Evolutionary conservation across 345 rosid species (phyloP).

Genomic region (Aegle marmelos): DNA sequence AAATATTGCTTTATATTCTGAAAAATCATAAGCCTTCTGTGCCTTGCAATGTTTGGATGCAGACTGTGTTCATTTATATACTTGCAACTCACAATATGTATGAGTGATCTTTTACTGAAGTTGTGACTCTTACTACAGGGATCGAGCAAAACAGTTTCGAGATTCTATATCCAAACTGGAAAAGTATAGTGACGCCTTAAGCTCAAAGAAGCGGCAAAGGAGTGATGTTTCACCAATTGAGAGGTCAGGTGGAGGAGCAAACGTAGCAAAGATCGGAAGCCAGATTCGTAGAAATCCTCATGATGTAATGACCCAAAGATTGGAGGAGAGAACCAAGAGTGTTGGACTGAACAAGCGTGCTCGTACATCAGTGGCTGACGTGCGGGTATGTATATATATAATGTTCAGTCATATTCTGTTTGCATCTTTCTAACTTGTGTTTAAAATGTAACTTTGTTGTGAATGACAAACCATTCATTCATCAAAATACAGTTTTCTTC

Average conservation of each 20-base stretch:
- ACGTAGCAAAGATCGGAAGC: slow-evolving; percentile 52
- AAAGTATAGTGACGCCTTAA: slow-evolving; percentile 59
- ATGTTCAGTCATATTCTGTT: slow-evolving; percentile 13
- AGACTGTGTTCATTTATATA: neutral
- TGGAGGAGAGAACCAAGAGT: slow-evolving; percentile 71
- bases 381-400: slow-evolving; percentile 65
- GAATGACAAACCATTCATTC: neutral
- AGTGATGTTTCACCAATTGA: slow-evolving; percentile 55
- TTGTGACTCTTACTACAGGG: slow-evolving; percentile 45
- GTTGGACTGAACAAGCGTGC: slow-evolving; percentile 75
- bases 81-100: neutral
- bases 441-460: neutral
- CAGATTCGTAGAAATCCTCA: slow-evolving; percentile 63
- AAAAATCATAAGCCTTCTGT: neutral
- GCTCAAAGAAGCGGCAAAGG: slow-evolving; percentile 74
- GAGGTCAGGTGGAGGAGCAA: slow-evolving; percentile 53
- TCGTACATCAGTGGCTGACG: slow-evolving; percentile 60
- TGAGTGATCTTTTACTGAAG: slow-evolving; percentile 18
- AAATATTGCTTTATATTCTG: neutral
- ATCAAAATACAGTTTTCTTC: neutral
- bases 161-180: slow-evolving; percentile 72
- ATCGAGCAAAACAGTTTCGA: slow-evolving; percentile 57
- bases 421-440: neutral
- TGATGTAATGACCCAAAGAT: slow-evolving; percentile 56
- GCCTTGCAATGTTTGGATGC: neutral